Conservation (phyloP, 768 basidiomycete species). For the Leccinum truebloodii region DNA sequence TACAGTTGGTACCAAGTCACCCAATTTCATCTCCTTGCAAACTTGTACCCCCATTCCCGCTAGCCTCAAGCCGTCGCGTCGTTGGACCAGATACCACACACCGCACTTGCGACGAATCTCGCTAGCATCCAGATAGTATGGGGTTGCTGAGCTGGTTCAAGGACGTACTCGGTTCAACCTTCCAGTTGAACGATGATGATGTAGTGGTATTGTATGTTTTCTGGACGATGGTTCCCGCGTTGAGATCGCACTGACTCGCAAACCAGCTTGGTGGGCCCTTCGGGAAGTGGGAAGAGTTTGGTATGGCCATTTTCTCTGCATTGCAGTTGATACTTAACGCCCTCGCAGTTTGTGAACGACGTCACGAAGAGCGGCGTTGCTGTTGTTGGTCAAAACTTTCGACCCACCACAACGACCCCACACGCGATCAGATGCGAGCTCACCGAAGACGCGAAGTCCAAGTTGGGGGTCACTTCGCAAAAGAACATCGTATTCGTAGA, state of each 20-base stretch:
- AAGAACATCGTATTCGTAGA: too few relatives aligned
- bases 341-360: slow-evolving; percentile 11
- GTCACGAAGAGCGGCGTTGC: neutral
- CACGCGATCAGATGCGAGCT: too few relatives aligned
- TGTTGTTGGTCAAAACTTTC: neutral
- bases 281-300: slow-evolving; percentile 21
- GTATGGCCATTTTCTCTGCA: slow-evolving; percentile 7
- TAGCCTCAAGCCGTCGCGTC: neutral
- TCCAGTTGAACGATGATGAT: neutral
- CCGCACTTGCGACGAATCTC: neutral
- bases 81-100: neutral
- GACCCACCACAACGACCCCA: neutral
- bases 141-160: too few relatives aligned
- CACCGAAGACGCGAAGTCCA: too few relatives aligned
- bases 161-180: neutral
- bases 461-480: too few relatives aligned
- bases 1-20: neutral
- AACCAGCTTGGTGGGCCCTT: slow-evolving; percentile 20
- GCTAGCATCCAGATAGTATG: too few relatives aligned
- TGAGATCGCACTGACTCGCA: slow-evolving; percentile 1
- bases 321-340: neutral
- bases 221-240: neutral
- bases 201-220: slow-evolving; percentile 5
- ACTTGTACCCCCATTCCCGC: neutral
- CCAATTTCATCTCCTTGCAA: neutral